Conservation (phyloP, 495 filamentous ascomycete genomes). For the Tricharina praecox region DNA sequence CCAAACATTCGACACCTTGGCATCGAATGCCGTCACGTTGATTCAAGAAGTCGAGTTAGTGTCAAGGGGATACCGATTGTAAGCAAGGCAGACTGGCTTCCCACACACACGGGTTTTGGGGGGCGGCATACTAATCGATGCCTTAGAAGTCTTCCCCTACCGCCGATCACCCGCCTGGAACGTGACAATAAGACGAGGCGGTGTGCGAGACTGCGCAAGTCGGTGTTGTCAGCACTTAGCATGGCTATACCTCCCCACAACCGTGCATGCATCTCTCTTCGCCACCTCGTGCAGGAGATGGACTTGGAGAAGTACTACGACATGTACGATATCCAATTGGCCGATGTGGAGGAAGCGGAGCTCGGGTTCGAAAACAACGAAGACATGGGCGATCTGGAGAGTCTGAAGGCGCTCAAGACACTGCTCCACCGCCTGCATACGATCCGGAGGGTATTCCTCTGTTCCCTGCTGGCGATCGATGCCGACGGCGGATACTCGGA, state of each 20-base stretch:
- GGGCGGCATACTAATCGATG: not conserved
- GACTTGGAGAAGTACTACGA: constrained; percentile 82
- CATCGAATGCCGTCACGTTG: constrained; percentile 61
- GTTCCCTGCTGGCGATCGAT: constrained; percentile 69
- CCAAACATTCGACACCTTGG: constrained; percentile 69
- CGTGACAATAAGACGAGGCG: constrained; percentile 59
- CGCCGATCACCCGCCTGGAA: constrained; percentile 69
- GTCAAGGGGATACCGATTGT: constrained; percentile 85
- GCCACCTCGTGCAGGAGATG: constrained; percentile 53
- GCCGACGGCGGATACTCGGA: constrained; percentile 71
- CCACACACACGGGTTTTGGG: not conserved
- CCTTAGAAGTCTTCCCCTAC: constrained; percentile 60
- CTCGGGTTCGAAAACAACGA: constrained; percentile 42
- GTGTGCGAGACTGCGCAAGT: constrained; percentile 60
- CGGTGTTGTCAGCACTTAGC: constrained; percentile 49
- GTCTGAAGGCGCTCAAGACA: constrained; percentile 60
- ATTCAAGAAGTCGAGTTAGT: constrained; percentile 96
- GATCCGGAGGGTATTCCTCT: constrained; percentile 65
- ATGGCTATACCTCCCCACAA: constrained; percentile 53
- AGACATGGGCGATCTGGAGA: constrained; percentile 57
- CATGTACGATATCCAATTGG: constrained; percentile 72
- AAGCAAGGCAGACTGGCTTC: constrained; percentile 29
- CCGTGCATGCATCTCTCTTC: constrained; percentile 46
- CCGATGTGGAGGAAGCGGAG: constrained; percentile 54
- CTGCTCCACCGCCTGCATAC: constrained; percentile 63